Base-by-base conservation (phyloP, 2,329 filamentous ascomycete species). In the Curvularia lunata region DNA sequence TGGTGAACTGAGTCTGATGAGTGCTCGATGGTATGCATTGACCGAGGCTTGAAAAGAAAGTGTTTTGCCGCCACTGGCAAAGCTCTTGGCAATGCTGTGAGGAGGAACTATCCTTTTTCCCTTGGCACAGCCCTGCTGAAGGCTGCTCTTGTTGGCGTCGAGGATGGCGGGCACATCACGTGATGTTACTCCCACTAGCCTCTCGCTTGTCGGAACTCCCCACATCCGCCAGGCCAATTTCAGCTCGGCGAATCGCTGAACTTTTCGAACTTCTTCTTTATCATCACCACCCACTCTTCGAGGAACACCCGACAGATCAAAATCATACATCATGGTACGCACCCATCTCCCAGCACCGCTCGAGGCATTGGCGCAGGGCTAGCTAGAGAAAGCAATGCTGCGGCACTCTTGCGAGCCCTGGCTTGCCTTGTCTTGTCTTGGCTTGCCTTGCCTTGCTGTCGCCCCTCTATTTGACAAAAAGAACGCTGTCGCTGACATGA, bases 291-390 rank as follows among this genome's bases (percentile, higher is more conserved):
- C 61, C 50, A 65, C 73, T 79, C 77, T 79, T 79, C 77, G 75
- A 79, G 77, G 77, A 79, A 77, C 42, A 76, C 65, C 75, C 76
- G 77, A 77, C 77, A 76, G 69, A 68, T 65, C 63, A 62, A 63
- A 72, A 70, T 63, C 61, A 67, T 69, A 69, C 74, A 79, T 71
- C 71, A 79, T 79, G 77, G 77, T 79, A 77, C 54, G 53, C 45
- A 45, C 23, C 18, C 27, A 23, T 34, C 18, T 23, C 28, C 25
- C 19, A 37, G 19, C 9, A 4, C 18, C 49, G 27, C 4, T 27
- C 12, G 12, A 32, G 10, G 28, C 28, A 30, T 30, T 12, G 28
- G 28, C n/a, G n/a, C 28, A 30, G 10, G 28, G 9, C 28, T 9
- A 40, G 38, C 46, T 18, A 50, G n/a, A 18, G 49, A 40, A 19